Evolutionary conservation across 108 stramenopile genomes (phyloP), one percentile per base, ranked within the genome.

Genomic region (Nitzschia palea): DNA sequence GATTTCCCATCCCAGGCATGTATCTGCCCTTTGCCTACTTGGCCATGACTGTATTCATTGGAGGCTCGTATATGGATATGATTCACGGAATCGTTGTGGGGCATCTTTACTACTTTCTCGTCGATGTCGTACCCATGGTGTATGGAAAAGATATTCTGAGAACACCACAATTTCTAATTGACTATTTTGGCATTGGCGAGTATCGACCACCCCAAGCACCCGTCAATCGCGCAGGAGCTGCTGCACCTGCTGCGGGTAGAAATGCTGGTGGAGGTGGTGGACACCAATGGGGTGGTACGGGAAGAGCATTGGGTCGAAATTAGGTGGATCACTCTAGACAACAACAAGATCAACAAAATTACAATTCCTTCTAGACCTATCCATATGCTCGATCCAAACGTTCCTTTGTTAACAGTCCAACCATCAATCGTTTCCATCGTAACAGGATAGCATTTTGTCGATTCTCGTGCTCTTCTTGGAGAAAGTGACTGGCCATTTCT

Each of bases 21-120:
- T 81, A 87, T 58, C 69, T 96, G 31, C 95, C 95, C 6, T 96
- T 93, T 77, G 95, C 86, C 2, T 81, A 90, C 45, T 53, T 91
- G 65, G 88, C 64, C 6, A 40, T 96, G 43, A 87, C 79, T 28
- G 70, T 96, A 8, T 67, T 89, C 35, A 87, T 87, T 78, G 95
- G 95, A 37, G 68, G 71, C 22, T 37, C 80, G 9, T 87, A 77
- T 37, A 47, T 74, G 36, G 83, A 86, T 67, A 35, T 88, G 43
- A 50, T 91, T 26, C 87, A 89, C 58, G 95, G 95, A 23, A 75
- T 94, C 15, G 85, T 58, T 4, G 37, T 78, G 18, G 96, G 96
- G 8, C 96, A 96, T 71, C 42, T 93, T 25, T 96, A 85, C 65
- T 96, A 91, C 79, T 96, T 94, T 74, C 72, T 89, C 65, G 90